Evolutionary conservation across 2,329 filamentous ascomycete genomes (phyloP).

Genomic region (Talaromyces sp.): DNA sequence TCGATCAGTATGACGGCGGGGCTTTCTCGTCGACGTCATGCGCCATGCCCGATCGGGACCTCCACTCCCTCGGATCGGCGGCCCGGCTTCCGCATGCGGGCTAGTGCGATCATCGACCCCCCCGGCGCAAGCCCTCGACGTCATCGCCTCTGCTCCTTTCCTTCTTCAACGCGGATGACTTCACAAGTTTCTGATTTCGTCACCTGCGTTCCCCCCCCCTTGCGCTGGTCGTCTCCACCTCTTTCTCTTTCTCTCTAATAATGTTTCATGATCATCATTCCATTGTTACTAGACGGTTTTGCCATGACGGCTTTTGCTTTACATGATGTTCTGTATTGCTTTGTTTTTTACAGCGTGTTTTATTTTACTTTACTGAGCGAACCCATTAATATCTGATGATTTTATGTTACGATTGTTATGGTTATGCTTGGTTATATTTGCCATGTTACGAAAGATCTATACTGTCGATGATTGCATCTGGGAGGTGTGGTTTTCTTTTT

Average conservation of each 20-base stretch:
- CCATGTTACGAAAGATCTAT: neutral
- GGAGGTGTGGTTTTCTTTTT: neutral
- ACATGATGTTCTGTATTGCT: neutral
- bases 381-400: neutral
- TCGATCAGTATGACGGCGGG: slow-evolving; percentile 2
- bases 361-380: neutral
- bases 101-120: neutral
- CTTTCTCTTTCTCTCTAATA: neutral
- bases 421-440: neutral
- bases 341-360: neutral
- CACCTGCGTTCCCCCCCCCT: neutral
- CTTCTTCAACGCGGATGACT: slow-evolving; percentile 2
- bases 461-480: neutral
- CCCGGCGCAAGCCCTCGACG: slow-evolving; percentile 10
- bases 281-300: slow-evolving; percentile 1
- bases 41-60: slow-evolving; percentile 5
- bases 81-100: slow-evolving; percentile 4
- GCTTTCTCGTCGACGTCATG: neutral
- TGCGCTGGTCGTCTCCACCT: neutral
- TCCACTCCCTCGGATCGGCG: slow-evolving; percentile 10
- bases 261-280: neutral
- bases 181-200: neutral
- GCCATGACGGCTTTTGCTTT: neutral
- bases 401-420: slow-evolving; percentile 7
- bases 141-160: slow-evolving; percentile 7